A percentile compares a stretch with the other conserved stretches of the same genome.
phyloP scores from a whole-genome alignment of 2,329 filamentous ascomycete genomes.

The Colletotrichum trifolii region DNA sequence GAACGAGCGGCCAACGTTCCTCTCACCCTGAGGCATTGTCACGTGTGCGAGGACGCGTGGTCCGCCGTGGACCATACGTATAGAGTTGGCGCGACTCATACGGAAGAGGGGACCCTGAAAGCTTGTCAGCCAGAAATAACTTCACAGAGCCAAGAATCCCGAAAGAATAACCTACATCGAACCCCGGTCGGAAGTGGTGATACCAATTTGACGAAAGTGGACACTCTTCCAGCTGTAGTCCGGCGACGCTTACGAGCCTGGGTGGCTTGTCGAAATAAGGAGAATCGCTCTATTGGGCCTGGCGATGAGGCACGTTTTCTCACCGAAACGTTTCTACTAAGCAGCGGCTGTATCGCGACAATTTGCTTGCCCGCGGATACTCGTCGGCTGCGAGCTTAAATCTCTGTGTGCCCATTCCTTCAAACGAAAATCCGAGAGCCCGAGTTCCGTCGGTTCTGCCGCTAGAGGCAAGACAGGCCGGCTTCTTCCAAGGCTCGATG shows the following conservation, averaged over 20 bases:
- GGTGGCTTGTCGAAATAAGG: conserved; percentile 10
- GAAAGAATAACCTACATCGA: no score
- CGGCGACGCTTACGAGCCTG: conserved; percentile 14
- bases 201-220: conserved; percentile 2
- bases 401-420: conserved; percentile 12
- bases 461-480: conserved; percentile 17
- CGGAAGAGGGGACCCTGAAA: no score
- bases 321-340: conserved; percentile 28
- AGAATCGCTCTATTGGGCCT: conserved; percentile 38
- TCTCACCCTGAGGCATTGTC: no score
- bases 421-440: conserved; percentile 22
- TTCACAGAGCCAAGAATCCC: no score
- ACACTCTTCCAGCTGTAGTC: conserved; percentile 9
- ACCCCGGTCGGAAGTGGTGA: no score
- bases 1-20: no score
- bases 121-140: no score
- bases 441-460: conserved; percentile 26
- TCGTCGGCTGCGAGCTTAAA: conserved; percentile 32
- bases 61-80: no score
- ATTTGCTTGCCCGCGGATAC: background rate
- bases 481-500: conserved; percentile 14
- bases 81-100: no score
- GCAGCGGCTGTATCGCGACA: conserved; percentile 22
- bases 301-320: conserved; percentile 33
- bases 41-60: no score